Evolutionary conservation across 345 rosid species (phyloP).

Genomic region (Moricandia moricandioides): DNA sequence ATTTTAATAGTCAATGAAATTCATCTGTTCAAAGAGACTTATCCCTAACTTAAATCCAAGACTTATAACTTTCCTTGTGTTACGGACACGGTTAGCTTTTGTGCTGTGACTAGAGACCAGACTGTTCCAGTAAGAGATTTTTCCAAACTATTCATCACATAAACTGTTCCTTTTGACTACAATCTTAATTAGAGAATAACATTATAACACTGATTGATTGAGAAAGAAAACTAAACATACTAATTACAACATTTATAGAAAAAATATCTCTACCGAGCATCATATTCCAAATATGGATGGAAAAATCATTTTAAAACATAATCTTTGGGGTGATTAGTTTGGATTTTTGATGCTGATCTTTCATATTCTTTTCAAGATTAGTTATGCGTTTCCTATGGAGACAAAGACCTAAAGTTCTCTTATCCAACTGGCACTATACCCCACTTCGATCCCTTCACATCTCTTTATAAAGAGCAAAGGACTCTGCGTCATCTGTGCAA

Average conservation of each 20-base stretch:
- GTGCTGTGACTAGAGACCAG: slow-evolving; percentile 8
- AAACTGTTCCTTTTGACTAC: not conserved
- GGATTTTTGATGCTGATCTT: slow-evolving; percentile 45
- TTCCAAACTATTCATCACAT: slow-evolving; percentile 6
- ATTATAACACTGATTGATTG: slow-evolving; percentile 10
- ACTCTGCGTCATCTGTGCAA: slow-evolving; percentile 46
- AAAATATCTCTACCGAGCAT: slow-evolving; percentile 19
- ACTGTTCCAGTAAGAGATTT: slow-evolving; percentile 13
- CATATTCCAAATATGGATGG: slow-evolving; percentile 28
- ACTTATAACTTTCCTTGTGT: not conserved
- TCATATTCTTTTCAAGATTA: slow-evolving; percentile 1
- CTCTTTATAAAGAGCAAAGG: slow-evolving; percentile 60
- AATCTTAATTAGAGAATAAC: slow-evolving; percentile 16
- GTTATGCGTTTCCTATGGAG: slow-evolving; percentile 29
- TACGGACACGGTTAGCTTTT: not conserved
- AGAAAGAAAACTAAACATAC: slow-evolving; percentile 26
- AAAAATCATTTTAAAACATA: not conserved
- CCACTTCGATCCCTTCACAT: slow-evolving; percentile 1
- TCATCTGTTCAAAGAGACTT: slow-evolving; percentile 9
- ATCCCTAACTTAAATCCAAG: slow-evolving; percentile 11
- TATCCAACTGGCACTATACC: slow-evolving; percentile 48
- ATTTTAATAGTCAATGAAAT: not conserved
- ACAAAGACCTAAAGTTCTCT: slow-evolving; percentile 60
- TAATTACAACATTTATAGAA: slow-evolving; percentile 29
- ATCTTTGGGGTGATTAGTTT: slow-evolving; percentile 24